Conservation (phyloP, 345 rosid genomes). For the Eucalyptus victrix region DNA sequence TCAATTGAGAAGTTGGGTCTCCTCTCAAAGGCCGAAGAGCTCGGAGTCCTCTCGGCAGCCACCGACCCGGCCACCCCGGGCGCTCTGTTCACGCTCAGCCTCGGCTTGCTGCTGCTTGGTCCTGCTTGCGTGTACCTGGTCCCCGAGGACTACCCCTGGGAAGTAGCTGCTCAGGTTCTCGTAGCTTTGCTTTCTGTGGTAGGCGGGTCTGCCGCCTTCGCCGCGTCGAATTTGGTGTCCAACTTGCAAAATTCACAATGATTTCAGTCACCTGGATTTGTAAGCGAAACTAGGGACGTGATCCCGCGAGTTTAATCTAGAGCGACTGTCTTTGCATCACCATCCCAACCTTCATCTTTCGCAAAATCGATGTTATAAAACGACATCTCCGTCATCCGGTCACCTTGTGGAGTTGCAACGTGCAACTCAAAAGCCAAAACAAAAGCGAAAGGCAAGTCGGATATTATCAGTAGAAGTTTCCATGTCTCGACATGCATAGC, state of each 20-base stretch:
- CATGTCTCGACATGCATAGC: background rate
- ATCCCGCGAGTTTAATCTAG: background rate
- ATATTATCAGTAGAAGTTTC: background rate
- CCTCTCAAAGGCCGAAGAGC: constrained; percentile 82
- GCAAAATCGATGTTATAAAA: background rate
- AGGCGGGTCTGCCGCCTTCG: constrained; percentile 91
- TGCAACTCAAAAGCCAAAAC: background rate
- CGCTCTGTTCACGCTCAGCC: constrained; percentile 44
- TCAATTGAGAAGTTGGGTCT: constrained; percentile 87
- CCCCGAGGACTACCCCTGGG: constrained; percentile 74
- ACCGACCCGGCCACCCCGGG: constrained; percentile 73
- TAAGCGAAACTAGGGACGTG: background rate
- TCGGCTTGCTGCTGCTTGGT: constrained; percentile 64
- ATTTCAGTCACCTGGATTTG: constrained; percentile 13
- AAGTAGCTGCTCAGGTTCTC: constrained; percentile 45
- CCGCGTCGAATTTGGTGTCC: constrained; percentile 68
- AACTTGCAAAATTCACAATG: constrained; percentile 66
- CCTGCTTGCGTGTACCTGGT: constrained; percentile 66
- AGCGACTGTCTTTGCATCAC: background rate
- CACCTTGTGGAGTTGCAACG: background rate
- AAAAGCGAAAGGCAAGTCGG: background rate
- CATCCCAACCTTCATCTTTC: background rate
- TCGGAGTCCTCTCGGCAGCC: constrained; percentile 84
- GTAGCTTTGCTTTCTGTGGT: constrained; percentile 46
- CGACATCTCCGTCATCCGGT: background rate